Conservation (phyloP, 495 filamentous ascomycete genomes). For the Neurospora sp. region DNA sequence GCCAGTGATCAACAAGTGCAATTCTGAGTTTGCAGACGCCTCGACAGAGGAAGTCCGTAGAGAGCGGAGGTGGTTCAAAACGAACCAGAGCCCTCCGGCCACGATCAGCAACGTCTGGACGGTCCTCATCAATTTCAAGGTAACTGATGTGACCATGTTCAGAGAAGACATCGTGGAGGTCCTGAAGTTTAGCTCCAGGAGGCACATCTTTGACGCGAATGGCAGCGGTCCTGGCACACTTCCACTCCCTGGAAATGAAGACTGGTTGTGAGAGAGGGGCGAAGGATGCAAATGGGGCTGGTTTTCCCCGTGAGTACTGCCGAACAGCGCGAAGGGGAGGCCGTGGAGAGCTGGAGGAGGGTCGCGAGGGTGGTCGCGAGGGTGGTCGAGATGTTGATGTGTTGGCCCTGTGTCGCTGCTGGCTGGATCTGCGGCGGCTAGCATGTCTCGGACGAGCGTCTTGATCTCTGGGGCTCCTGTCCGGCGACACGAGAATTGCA, state of each 20-base stretch:
- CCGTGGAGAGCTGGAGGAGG: not conserved
- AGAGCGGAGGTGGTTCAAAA: constrained; percentile 29
- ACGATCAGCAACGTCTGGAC: not conserved
- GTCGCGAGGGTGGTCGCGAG: constrained; percentile 8
- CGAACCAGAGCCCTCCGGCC: constrained; percentile 16
- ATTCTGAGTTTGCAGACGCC: constrained; percentile 6
- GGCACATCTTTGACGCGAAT: constrained; percentile 21
- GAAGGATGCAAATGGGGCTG: not conserved
- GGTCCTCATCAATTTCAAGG: constrained; percentile 23
- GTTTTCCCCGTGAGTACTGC: not conserved
- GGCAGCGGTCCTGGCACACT: constrained; percentile 8
- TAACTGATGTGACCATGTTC: constrained; percentile 20
- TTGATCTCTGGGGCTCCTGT: not conserved
- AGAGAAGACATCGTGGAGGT: constrained; percentile 18
- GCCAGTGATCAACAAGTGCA: not conserved
- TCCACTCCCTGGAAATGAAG: constrained; percentile 18
- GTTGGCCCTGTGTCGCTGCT: not conserved
- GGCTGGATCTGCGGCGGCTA: not conserved
- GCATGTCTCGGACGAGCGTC: not conserved
- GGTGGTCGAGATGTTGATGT: constrained; percentile 27
- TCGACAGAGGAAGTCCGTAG: constrained; percentile 11
- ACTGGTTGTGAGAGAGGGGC: not conserved
- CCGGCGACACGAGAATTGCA: not conserved
- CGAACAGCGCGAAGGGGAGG: not conserved
- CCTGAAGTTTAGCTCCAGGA: constrained; percentile 8